These are phyloP conservation scores for Syzygium syzygioides DNA, from an alignment of 441 rosid species.

Conservation along the genomic window DNA sequence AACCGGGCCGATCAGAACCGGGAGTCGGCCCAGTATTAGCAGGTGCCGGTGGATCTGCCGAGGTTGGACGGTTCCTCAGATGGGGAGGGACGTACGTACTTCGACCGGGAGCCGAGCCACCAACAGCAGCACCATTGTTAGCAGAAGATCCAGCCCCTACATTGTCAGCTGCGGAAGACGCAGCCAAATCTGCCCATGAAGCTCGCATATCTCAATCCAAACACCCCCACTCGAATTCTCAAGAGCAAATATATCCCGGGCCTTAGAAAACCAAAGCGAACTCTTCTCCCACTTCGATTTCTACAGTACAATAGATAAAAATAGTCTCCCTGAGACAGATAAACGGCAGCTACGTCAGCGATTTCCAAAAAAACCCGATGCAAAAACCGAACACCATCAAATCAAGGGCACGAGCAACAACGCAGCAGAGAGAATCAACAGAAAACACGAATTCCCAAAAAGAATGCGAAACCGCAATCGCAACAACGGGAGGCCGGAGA, in stretches of 20 bases:
- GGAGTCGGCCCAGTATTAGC: constrained; percentile 32
- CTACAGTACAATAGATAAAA: background rate
- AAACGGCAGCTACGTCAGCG: background rate
- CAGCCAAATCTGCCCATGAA: constrained; percentile 90
- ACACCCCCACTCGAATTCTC: constrained; percentile 4
- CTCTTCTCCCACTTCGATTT: background rate
- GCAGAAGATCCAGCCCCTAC: constrained; percentile 29
- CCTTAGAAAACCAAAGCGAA: background rate
- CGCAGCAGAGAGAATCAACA: background rate
- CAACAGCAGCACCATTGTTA: constrained; percentile 35
- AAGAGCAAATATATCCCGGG: constrained; percentile 5
- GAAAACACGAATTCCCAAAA: background rate
- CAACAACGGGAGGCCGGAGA: background rate
- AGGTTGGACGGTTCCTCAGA: constrained; percentile 47
- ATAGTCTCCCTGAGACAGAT: background rate
- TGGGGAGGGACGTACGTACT: constrained; percentile 76
- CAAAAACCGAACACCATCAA: background rate
- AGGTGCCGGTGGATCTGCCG: constrained; percentile 46
- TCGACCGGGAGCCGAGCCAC: constrained; percentile 31
- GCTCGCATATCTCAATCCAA: constrained; percentile 45
- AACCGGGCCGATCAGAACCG: constrained; percentile 27
- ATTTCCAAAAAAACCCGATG: background rate
- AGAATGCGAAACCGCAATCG: background rate
- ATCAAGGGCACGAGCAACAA: background rate
- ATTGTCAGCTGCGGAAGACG: constrained; percentile 63